These are phyloP conservation scores for Vachellia collinsii DNA, from an alignment of 306 rosid species.

Conservation along the genomic window DNA sequence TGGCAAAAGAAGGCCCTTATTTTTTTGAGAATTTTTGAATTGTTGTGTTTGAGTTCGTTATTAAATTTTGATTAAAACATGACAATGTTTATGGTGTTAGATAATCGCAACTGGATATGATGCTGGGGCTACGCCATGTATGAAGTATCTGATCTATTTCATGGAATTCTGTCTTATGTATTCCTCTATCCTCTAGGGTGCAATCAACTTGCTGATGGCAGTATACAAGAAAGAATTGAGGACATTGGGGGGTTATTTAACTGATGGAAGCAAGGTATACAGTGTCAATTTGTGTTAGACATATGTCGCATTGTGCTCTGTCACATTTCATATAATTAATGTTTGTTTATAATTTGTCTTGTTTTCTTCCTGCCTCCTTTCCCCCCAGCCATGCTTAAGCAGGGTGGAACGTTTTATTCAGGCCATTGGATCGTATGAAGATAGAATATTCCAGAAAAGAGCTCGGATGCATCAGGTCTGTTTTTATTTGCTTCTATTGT, in stretches of 20 bases:
- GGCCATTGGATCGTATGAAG: constrained; percentile 92
- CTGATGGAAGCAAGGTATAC: constrained; percentile 82
- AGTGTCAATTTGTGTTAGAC: background rate
- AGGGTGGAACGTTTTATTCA: constrained; percentile 89
- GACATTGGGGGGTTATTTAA: constrained; percentile 85
- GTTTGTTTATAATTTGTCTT: constrained; percentile 18
- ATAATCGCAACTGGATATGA: background rate
- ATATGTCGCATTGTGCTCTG: constrained; percentile 10
- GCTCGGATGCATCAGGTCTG: constrained; percentile 84
- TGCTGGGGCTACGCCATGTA: background rate
- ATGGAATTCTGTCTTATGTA: constrained; percentile 3
- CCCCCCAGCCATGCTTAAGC: constrained; percentile 73
- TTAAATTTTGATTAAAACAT: background rate
- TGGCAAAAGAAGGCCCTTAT: background rate
- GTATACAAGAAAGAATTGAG: constrained; percentile 93
- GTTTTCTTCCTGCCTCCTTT: constrained; percentile 12
- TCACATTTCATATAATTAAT: constrained; percentile 8
- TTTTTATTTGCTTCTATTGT: background rate
- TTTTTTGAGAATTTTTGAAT: background rate
- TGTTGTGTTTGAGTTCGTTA: background rate
- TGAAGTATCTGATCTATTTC: background rate
- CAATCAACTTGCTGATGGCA: constrained; percentile 85
- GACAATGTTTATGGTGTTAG: constrained; percentile 10
- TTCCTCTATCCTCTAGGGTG: constrained; percentile 70
- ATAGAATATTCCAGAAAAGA: constrained; percentile 90